Conservation (phyloP, 768 basidiomycete species). For the Gautieria morchelliformis region DNA sequence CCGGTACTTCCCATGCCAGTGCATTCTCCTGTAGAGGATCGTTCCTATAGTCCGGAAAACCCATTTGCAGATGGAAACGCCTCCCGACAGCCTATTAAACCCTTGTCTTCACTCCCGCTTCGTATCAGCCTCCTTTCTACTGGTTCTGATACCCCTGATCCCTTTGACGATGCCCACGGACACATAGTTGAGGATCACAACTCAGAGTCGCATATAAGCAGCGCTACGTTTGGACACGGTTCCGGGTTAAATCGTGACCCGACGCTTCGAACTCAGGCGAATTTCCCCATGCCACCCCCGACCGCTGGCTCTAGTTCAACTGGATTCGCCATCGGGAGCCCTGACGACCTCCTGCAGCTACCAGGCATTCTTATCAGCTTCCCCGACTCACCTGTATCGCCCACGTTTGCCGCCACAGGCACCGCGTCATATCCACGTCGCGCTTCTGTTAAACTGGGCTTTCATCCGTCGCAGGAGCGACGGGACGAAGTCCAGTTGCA, state of each 20-base stretch:
- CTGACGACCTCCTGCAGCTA: neutral
- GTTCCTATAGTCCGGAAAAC: neutral
- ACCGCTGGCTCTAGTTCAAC: neutral
- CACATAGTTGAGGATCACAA: neutral
- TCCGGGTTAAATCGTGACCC: neutral
- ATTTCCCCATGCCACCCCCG: conserved; percentile 6
- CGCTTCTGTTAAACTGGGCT: neutral
- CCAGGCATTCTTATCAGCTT: conserved; percentile 1
- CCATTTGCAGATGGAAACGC: neutral
- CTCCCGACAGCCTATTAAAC: neutral
- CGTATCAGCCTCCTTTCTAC: conserved; percentile 5
- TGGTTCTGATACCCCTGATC: neutral
- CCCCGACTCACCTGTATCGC: conserved; percentile 7
- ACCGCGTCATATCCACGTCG: conserved; percentile 6
- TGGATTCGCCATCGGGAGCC: neutral
- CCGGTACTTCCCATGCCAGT: conserved; percentile 5
- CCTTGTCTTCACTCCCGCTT: neutral
- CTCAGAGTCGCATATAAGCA: neutral
- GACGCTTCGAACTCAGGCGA: neutral
- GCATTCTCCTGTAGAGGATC: neutral
- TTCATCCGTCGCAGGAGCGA: neutral
- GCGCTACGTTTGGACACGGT: too few species aligned
- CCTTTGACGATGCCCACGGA: neutral
- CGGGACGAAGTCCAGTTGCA: conserved; percentile 48
- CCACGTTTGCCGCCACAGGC: conserved; percentile 1